phyloP scores from a whole-genome alignment of 495 filamentous ascomycete genomes.

The Haplographium delicatum region DNA sequence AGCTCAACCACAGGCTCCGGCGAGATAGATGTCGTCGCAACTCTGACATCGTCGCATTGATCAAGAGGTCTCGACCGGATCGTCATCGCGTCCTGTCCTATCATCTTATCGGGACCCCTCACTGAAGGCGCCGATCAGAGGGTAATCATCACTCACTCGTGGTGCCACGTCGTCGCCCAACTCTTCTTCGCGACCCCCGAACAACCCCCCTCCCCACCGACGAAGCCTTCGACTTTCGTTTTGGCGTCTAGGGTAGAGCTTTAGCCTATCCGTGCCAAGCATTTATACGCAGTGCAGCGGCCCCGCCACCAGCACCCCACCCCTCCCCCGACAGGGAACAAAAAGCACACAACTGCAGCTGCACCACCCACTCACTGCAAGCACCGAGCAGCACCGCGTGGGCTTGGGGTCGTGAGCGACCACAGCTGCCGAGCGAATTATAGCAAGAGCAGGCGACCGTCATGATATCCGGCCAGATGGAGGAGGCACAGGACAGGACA shows the following conservation, averaged over 20 bases:
- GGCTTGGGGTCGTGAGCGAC: neutral
- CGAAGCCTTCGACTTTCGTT: neutral
- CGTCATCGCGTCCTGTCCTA: constrained; percentile 8
- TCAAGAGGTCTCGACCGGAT: constrained; percentile 7
- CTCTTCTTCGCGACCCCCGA: constrained; percentile 10
- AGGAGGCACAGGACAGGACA: neutral
- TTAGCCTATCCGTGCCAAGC: constrained; percentile 19
- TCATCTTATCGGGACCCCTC: constrained; percentile 19
- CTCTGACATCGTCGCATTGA: too few species aligned
- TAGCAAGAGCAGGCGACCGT: neutral
- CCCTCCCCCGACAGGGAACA: neutral
- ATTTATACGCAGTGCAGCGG: constrained; percentile 20
- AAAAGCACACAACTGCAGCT: neutral
- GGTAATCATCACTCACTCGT: too few species aligned
- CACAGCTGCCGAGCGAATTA: constrained; percentile 15
- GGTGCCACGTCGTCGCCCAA: constrained; percentile 21
- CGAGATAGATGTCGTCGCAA: too few species aligned
- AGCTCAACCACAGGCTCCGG: neutral
- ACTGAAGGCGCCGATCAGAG: constrained; percentile 11
- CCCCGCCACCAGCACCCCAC: constrained; percentile 7
- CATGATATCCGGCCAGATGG: constrained; percentile 8
- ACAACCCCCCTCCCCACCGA: constrained; percentile 3
- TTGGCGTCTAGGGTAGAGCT: constrained; percentile 17
- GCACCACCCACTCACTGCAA: neutral
- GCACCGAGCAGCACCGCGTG: neutral